Base-by-base conservation (phyloP, 129 eudicot genomes). In the Sambucus nigra region DNA sequence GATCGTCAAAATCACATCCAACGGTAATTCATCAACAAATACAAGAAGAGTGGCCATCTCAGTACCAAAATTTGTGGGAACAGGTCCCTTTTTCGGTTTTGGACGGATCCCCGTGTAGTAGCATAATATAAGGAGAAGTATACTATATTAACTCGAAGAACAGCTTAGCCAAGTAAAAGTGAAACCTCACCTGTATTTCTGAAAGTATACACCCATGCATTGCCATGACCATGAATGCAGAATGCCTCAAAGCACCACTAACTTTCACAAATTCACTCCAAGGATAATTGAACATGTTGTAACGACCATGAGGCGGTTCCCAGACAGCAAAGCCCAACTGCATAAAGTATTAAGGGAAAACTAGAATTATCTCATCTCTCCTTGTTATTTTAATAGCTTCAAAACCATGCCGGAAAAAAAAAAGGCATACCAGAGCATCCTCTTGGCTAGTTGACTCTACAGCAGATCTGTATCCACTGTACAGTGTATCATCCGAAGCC, bases 271-370 rank as follows among this genome's bases (percentile, higher is more conserved):
- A 88, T 19, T 70, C 60, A 29, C 74, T 58, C 97, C 97, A 88
- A 5, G 97, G 97, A 68, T 84, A 88, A 17, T 63, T 75, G 29
- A 69, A 65, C 72, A 69, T 79, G 22, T 67, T 84, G 65, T 84
- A 88, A 57, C 80, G 94, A 21, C 97, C 94, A 52, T 88, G 97
- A 29, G 97, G 97, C 12, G 97, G 97, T 67, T 88, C 97, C 94
- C 94, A 88, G 25, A 60, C 61, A 11, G 97, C 97, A 63, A 83
- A 88, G 1, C 71, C 73, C 40, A 88, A 47, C 94, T 88, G 80
- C 54, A 76, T 65, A 55, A 73, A 13, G 12, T 17, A 60, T 18
- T 5, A 16, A 57, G 5, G 5, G n/a, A n/a, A n/a, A n/a, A n/a
- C n/a, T n/a, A n/a, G n/a, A n/a, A 4, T 1, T 19, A 20, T 7